A percentile compares a stretch with the other conserved stretches of the same genome.
Evolutionary conservation across 2,329 filamentous ascomycete species (phyloP).

Genomic region (Daldinia sp.): DNA sequence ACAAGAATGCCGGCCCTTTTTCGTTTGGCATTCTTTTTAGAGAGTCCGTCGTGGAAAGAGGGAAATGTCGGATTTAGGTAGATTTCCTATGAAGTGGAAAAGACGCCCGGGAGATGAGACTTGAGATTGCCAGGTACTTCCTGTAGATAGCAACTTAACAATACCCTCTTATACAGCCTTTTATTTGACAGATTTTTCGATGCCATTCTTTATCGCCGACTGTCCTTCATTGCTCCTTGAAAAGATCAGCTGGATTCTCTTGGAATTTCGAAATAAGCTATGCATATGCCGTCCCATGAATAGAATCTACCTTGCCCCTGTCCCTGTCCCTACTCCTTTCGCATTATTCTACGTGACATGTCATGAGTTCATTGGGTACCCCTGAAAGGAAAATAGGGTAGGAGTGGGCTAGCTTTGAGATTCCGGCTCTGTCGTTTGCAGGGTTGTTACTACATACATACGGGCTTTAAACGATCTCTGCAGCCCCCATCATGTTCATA

Average conservation of each 20-base stretch:
- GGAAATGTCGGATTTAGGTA: neutral
- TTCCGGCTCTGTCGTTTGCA: neutral
- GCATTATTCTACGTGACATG: conserved; percentile 17
- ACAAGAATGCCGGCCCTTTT: neutral
- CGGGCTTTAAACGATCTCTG: neutral
- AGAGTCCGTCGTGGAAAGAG: neutral
- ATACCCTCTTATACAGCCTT: neutral
- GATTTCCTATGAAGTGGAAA: neutral
- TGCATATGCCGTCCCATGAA: neutral
- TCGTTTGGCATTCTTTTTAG: conserved; percentile 12
- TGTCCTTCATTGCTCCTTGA: conserved; percentile 4
- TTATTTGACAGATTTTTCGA: neutral
- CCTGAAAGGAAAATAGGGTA: conserved; percentile 5
- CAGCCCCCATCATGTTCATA: neutral
- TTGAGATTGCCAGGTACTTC: neutral
- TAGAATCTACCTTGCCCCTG: neutral
- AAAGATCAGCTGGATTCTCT: neutral
- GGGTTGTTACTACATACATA: neutral
- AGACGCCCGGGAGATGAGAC: neutral
- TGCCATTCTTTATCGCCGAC: too few relatives aligned
- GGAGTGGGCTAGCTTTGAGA: neutral
- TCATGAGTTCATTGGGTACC: conserved; percentile 22
- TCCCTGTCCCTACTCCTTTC: neutral
- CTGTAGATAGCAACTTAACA: neutral
- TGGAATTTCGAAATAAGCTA: neutral